A percentile compares a stretch with the other conserved stretches of the same genome.
Evolutionary conservation across 2,329 filamentous ascomycete genomes (phyloP).

Genomic region (Elsinoe ampelina): DNA sequence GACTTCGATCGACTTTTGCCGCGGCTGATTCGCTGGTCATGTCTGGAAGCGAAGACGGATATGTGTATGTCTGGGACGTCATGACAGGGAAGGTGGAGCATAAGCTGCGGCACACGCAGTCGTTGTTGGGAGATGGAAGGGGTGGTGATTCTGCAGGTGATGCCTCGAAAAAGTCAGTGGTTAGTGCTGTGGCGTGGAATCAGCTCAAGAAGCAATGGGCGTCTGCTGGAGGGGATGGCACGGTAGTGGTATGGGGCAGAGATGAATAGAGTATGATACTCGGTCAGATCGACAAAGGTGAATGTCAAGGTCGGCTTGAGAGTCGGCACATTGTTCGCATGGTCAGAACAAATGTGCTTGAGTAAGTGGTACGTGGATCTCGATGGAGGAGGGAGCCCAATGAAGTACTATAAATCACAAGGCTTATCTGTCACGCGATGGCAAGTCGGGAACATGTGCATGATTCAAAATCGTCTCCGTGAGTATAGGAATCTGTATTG

Average conservation of each 20-base stretch:
- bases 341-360: no score
- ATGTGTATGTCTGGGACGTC: constrained; percentile 75
- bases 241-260: constrained; percentile 28
- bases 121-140: constrained; percentile 23
- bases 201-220: constrained; percentile 38
- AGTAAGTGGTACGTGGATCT: no score
- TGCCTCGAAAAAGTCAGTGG: constrained; percentile 35
- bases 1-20: constrained; percentile 69
- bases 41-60: constrained; percentile 70
- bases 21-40: constrained; percentile 68
- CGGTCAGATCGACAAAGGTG: neutral
- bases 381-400: no score
- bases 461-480: no score
- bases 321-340: no score
- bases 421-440: no score
- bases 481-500: no score
- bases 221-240: constrained; percentile 42
- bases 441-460: no score
- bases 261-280: constrained; percentile 8
- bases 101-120: constrained; percentile 42
- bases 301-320: no score
- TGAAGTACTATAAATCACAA: no score
- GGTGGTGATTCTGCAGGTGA: constrained; percentile 26
- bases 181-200: constrained; percentile 41
- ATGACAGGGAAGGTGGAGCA: constrained; percentile 60